Evolutionary conservation across 768 basidiomycete species (phyloP), one percentile per base, ranked within the genome.

Genomic region (Russula earlei): DNA sequence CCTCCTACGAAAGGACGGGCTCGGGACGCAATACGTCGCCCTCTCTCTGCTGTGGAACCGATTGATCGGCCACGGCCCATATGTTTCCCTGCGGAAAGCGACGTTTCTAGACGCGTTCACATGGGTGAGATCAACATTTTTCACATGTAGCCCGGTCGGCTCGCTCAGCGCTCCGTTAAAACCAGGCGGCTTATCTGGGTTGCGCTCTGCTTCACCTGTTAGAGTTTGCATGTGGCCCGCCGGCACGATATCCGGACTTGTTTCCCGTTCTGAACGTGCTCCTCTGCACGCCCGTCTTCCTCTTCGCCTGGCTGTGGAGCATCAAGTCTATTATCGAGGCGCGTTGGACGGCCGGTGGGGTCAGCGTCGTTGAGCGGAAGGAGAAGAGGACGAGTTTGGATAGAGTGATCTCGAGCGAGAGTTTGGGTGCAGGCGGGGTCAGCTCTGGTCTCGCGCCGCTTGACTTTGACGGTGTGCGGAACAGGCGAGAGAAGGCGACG

Each of bases 281-380:
- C 15, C 66, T 93, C 43, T 83, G 84, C 65, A 86, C 85, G 1
- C 85, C 82, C 1, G 81, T 95, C 17, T 95, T 97, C 66, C 78
- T 74, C 7, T 67, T 90, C 27, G 75, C 80, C n/a, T 97, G 89
- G 89, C 65, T 92, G 15, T 96, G 91, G 91, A 89, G 87, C 48
- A 82, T 91, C 67, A 85, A 84, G 61, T 83, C 87, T 45, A 79
- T 86, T 20, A 66, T 92, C 22, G 84, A 94, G 64, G 83, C 84
- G 36, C 74, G 80, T 9, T 95, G 92, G 93, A 87, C 85, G 12
- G 66, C 88, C 10, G 79, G 80, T 5, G 85, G 85, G 0, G 69
- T 82, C 22, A 66, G 65, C 4, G 31, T 48, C 40, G 33, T 44
- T 41, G 51, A 52, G 33, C 25, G 31, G 15, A 56, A 50, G 42